These are phyloP conservation scores for Zygosaccharomyces pseudorouxii DNA, from an alignment of 805 yeast species.

Conservation along the genomic window DNA sequence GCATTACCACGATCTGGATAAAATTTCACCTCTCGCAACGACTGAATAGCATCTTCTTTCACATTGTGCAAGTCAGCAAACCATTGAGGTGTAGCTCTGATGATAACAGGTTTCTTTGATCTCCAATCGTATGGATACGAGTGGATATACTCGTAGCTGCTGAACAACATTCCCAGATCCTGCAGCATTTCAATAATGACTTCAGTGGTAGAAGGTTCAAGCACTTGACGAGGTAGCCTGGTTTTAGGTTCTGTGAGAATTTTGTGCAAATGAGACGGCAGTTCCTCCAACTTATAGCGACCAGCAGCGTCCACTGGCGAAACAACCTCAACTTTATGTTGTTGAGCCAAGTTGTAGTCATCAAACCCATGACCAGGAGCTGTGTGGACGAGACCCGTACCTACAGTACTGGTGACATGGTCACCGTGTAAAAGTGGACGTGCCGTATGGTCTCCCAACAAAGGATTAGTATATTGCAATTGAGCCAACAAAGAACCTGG, in stretches of 20 bases:
- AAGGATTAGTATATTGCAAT: conserved; percentile 52
- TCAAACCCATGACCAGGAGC: conserved; percentile 99
- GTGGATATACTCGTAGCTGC: conserved; percentile 56
- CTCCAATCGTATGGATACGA: conserved; percentile 98
- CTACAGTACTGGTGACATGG: conserved; percentile 76
- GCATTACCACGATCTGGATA: conserved; percentile 68
- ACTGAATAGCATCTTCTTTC: conserved; percentile 54
- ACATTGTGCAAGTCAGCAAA: conserved; percentile 80
- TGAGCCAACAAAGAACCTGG: conserved; percentile 42
- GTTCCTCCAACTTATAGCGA: conserved; percentile 50
- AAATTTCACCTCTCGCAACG: conserved; percentile 62
- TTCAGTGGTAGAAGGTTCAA: conserved; percentile 50
- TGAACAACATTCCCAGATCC: conserved; percentile 41
- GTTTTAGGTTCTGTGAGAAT: conserved; percentile 16
- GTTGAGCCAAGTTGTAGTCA: conserved; percentile 70
- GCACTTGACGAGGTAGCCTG: conserved; percentile 42
- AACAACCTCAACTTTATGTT: conserved; percentile 50
- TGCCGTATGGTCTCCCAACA: conserved; percentile 33
- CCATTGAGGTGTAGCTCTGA: conserved; percentile 96
- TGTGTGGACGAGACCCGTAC: conserved; percentile 94
- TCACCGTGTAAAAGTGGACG: conserved; percentile 71
- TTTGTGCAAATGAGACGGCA: conserved; percentile 15
- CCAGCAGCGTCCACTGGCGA: conserved; percentile 84
- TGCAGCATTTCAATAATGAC: conserved; percentile 43
- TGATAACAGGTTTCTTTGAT: conserved; percentile 89